Evolutionary conservation across 805 yeast genomes (phyloP).

Genomic region (Priceomyces medius): DNA sequence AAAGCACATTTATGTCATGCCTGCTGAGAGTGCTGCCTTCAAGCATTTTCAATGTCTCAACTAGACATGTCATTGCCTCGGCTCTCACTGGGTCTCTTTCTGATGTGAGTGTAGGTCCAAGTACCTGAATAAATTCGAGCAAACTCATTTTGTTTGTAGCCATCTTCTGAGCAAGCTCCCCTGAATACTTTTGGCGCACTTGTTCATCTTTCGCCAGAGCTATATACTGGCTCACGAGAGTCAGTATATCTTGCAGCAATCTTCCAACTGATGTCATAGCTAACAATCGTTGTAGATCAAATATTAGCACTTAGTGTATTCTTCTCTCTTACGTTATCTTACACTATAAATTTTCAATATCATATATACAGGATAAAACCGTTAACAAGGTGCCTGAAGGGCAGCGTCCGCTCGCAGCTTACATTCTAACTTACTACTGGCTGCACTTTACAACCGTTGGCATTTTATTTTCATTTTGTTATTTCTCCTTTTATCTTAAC

Average conservation of each 20-base stretch:
- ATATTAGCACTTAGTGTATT: no score
- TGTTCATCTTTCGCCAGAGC: slow-evolving; percentile 24
- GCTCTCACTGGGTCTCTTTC: slow-evolving; percentile 53
- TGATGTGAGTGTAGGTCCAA: slow-evolving; percentile 65
- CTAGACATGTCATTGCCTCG: slow-evolving; percentile 44
- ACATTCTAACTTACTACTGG: no score
- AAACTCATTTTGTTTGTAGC: slow-evolving; percentile 30
- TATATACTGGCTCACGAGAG: slow-evolving; percentile 38
- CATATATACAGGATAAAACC: no score
- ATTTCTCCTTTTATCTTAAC: no score
- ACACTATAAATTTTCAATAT: no score
- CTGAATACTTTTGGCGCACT: slow-evolving; percentile 15
- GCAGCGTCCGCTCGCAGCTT: no score
- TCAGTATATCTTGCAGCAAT: slow-evolving; percentile 2
- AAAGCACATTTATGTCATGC: slow-evolving; percentile 49
- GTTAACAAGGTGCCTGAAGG: no score
- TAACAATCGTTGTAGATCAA: no score
- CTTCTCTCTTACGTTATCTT: no score
- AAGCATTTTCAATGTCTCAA: slow-evolving; percentile 30
- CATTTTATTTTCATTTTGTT: no score
- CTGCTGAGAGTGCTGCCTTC: slow-evolving; percentile 27
- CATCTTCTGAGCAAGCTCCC: slow-evolving; percentile 24
- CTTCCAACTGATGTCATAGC: not conserved
- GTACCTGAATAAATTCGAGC: slow-evolving; percentile 51
- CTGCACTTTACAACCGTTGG: no score